Percentiles rank a stretch among this genome's conserved stretches.
phyloP scores from a whole-genome alignment of 2,329 filamentous ascomycete species.

The Exophiala alcalophila region DNA sequence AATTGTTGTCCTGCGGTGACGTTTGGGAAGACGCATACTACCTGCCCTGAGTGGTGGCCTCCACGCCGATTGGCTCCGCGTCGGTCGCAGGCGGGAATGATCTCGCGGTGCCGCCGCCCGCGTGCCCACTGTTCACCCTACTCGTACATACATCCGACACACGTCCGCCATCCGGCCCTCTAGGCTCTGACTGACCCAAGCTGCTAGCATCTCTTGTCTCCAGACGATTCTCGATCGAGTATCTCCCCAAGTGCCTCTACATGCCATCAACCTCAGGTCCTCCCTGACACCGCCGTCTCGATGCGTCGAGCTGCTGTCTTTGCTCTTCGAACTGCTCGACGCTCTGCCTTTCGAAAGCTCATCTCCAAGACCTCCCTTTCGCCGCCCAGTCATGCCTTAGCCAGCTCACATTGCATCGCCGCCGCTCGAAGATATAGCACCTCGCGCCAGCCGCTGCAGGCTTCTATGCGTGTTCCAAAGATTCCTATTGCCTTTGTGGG shows the following conservation, averaged over 20 bases:
- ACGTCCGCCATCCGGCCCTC: no score
- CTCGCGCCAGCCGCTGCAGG: constrained; percentile 39
- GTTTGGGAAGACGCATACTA: no score
- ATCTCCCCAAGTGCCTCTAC: constrained; percentile 3
- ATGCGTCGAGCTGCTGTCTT: constrained; percentile 50
- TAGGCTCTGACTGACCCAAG: constrained; percentile 1
- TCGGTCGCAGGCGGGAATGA: no score
- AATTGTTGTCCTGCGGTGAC: no score
- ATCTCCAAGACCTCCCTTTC: constrained; percentile 36
- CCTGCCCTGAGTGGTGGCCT: no score
- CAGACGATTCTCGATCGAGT: no score
- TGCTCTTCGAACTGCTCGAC: constrained; percentile 48
- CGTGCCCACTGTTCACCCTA: no score
- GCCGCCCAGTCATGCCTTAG: constrained; percentile 39
- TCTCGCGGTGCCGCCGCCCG: no score
- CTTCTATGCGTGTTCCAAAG: constrained; percentile 50
- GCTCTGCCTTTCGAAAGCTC: constrained; percentile 44
- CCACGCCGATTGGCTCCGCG: no score
- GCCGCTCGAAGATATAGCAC: constrained; percentile 37
- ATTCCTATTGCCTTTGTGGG: constrained; percentile 49
- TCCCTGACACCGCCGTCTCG: constrained; percentile 27
- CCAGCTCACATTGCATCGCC: constrained; percentile 35
- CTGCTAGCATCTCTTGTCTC: no score
- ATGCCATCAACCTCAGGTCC: constrained; percentile 13
- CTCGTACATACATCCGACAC: no score